Conservation (phyloP, 106 monocot genomes). For the Acanthochlamys bracteata region DNA sequence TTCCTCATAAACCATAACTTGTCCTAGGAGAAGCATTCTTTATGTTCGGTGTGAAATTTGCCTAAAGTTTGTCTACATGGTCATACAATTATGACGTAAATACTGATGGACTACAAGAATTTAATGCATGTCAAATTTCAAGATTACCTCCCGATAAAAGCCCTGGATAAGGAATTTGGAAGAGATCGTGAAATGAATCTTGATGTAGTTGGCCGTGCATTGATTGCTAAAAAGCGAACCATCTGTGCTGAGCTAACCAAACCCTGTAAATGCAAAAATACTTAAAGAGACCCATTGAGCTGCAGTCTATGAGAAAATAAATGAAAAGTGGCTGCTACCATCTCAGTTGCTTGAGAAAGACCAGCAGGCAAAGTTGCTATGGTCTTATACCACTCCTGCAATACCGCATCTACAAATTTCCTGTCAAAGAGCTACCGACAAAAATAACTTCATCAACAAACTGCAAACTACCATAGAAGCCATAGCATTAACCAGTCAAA, state of each 20-base stretch:
- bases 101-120: too few species aligned
- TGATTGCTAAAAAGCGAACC: slow-evolving; percentile 70
- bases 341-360: slow-evolving; percentile 89
- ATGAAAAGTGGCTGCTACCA: slow-evolving; percentile 36
- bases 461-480: too few species aligned
- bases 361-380: slow-evolving; percentile 85
- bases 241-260: slow-evolving; percentile 94
- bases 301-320: not conserved
- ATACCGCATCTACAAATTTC: slow-evolving; percentile 92
- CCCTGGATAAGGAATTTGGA: slow-evolving; percentile 77
- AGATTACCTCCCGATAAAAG: slow-evolving; percentile 85
- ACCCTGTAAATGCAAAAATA: slow-evolving; percentile 34
- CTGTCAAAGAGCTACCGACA: slow-evolving; percentile 71
- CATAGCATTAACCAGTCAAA: too few species aligned
- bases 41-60: too few species aligned
- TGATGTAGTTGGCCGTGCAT: slow-evolving; percentile 74
- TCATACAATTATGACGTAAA: too few species aligned
- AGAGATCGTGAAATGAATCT: slow-evolving; percentile 71
- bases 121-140: too few species aligned
- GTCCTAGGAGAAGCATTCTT: too few species aligned
- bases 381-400: slow-evolving; percentile 94
- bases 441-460: too few species aligned
- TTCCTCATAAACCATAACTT: too few species aligned
- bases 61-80: too few species aligned
- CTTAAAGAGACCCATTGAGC: not conserved